Base-by-base conservation (phyloP, 495 filamentous ascomycete genomes). In the Penicillium maclennaniae region DNA sequence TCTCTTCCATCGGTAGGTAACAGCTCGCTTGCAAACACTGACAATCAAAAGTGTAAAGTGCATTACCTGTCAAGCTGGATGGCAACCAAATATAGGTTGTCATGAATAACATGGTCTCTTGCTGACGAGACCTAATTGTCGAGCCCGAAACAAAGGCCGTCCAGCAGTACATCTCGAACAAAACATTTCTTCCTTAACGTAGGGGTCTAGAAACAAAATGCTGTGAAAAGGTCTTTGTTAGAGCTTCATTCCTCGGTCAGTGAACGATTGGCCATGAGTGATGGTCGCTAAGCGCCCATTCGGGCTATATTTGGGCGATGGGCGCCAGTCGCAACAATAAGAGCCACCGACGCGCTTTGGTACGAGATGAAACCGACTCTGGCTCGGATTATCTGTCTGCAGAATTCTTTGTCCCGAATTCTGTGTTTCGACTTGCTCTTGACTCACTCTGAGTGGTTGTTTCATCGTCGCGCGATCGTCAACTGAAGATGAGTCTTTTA, bases 251-350 rank as follows among this genome's bases (percentile, higher is more conserved):
- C 17, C 16, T 14, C 16, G 10, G 28, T 6, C 17, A n/a, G 19
- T 17, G 5, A 20, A 31, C 41, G 43, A 62, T 66, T 66, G 63
- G 63, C 44, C 57, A 1, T 34, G 10, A 41, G 39, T 28, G 26
- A 20, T 41, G 57, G 57, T 44, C 47, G 51, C 53, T 66, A 64
- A 64, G 58, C 63, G 63, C 63, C 50, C 51, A 51, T 19, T 3
- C 17, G 36, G 31, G 37, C 62, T 63, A 63, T 48, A 60, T 60
- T 62, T 65, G 62, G 54, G 42, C 19, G 25, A 14, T 21, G 36
- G 42, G 51, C 47, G 44, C 27, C 45, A 27, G 47, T 56, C 38
- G 50, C 49, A 49, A 53, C 23, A n/a, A 51, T 9, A 23, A 21
- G 15, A 52, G 41, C 47, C 47, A 54, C 27, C 37, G 43, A 58